These are phyloP conservation scores for Backusella morwellensis DNA, from an alignment of 192 early-diverging fungal genomes.

Conservation along the genomic window DNA sequence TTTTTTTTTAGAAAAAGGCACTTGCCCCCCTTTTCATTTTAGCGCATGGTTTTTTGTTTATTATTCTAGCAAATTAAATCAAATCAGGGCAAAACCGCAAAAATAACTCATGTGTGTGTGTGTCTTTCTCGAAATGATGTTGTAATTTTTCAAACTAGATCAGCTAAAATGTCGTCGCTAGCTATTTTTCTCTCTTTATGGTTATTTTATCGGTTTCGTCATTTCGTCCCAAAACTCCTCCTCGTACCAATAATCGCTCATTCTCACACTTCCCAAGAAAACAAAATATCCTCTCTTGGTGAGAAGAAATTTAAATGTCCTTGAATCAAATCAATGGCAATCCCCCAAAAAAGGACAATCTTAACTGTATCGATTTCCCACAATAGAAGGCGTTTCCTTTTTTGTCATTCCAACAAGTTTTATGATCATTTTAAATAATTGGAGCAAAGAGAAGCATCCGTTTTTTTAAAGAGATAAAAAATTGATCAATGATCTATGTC, in stretches of 20 bases:
- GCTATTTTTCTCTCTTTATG: neutral
- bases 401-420: neutral
- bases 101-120: neutral
- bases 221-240: neutral
- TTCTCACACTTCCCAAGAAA: neutral
- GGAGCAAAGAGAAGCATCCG: no score
- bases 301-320: neutral
- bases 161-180: neutral
- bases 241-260: neutral
- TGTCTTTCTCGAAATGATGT: neutral
- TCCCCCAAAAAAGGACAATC: neutral
- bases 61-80: neutral
- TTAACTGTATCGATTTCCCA: neutral
- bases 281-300: neutral
- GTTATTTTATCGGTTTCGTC: neutral
- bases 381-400: neutral
- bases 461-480: neutral
- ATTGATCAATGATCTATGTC: neutral
- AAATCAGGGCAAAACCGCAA: neutral
- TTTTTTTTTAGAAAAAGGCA: neutral
- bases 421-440: no score
- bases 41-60: no score
- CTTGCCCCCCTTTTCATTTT: neutral
- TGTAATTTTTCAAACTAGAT: neutral
- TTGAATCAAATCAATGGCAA: neutral